Evolutionary conservation across 306 rosid species (phyloP).

Genomic region (Corylus heterophylla): DNA sequence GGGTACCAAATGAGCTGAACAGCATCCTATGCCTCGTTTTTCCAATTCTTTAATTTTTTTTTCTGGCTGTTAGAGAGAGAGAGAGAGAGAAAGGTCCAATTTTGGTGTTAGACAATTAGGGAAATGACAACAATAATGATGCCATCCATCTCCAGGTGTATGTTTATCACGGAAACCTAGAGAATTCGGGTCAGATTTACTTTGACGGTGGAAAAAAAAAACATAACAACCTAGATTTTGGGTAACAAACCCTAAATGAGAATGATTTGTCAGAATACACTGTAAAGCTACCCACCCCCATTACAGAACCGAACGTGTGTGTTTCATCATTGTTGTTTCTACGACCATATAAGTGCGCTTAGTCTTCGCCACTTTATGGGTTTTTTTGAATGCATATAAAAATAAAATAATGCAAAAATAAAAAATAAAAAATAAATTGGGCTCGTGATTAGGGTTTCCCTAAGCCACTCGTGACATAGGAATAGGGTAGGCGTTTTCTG

Average conservation of each 20-base stretch:
- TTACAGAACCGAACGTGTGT: constrained; percentile 7
- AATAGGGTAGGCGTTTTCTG: background rate
- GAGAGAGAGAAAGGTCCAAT: background rate
- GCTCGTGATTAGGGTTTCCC: constrained; percentile 60
- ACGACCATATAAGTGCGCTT: background rate
- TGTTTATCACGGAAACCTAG: background rate
- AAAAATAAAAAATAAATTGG: background rate
- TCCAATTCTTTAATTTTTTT: background rate
- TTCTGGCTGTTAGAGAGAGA: background rate
- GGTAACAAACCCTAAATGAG: constrained; percentile 34
- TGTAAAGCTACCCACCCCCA: background rate
- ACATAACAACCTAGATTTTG: background rate
- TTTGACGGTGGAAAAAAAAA: background rate
- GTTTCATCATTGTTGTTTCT: constrained; percentile 2
- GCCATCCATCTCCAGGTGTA: constrained; percentile 6
- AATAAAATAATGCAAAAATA: background rate
- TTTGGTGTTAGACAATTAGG: too few relatives aligned
- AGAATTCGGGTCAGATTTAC: background rate
- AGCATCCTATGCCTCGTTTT: constrained; percentile 28
- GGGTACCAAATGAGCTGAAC: constrained; percentile 14
- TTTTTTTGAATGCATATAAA: background rate
- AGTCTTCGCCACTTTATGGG: constrained; percentile 2
- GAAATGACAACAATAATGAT: constrained; percentile 18
- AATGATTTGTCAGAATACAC: constrained; percentile 23
- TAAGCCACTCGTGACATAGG: constrained; percentile 2